Base-by-base conservation (phyloP, 805 yeast genomes). In the Saturnispora bothae region DNA sequence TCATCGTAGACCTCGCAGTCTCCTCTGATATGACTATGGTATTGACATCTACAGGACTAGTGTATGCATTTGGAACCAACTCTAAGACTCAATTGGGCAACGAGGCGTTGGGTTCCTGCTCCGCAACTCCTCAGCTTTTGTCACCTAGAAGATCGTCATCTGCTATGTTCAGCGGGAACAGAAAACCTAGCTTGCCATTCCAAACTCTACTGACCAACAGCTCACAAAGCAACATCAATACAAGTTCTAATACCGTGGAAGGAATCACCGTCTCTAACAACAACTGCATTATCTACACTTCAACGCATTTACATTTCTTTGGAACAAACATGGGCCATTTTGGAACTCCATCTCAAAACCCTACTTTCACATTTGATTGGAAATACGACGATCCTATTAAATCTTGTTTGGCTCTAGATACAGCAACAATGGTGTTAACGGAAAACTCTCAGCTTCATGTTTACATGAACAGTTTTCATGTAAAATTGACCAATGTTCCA, bases 241-340 rank as follows among this genome's bases (percentile, higher is more conserved):
- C 33, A 28, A 10, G 27, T 33, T 19, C n/a, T 9, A 31, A 14
- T 10, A 25, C 15, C 13, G 40, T 71, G n/a, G 49, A 46, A 5
- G 78, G 77, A 4, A 56, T 75, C 15, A 59, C 78, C 0, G 76
- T 80, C 13, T 82, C 94, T 2, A 71, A 68, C 31, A 65, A 78
- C 12, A 94, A 83, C 51, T 73, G 88, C 3, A 66, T 77, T 15
- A 80, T 73, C 0, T 78, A 66, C 43, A 61, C 76, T 0, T 59
- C 56, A 4, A 51, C 61, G 28, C 66, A 67, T 5, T 43, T 80
- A 3, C 70, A 62, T 43, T 59, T 73, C 28, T 84, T 94, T 94
- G 95, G 95, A 3, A 60, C 78, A 14, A 82, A 84, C 51, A 57
- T 73, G 19, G 95, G 95, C 0, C 95, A 84, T 55, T 74, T 84